Conservation (phyloP, 352 stramenopile genomes). For the Pythium monospermum region DNA sequence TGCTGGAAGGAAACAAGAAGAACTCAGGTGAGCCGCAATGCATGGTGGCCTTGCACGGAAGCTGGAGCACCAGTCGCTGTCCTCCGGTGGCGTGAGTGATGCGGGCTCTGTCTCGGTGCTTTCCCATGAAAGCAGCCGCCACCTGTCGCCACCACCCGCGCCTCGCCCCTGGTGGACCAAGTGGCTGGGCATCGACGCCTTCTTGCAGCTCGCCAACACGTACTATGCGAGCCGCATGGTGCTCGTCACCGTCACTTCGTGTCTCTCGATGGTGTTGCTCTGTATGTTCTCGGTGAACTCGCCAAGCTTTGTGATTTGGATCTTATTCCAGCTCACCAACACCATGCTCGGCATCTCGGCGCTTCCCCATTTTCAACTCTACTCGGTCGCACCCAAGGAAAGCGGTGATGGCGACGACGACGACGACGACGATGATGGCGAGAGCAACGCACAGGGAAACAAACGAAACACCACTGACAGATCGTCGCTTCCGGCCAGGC, state of each 20-base stretch:
- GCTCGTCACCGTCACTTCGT: slow-evolving; percentile 39
- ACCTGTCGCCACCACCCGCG: neutral
- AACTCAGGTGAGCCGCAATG: too few species aligned
- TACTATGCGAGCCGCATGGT: slow-evolving; percentile 64
- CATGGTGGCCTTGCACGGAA: slow-evolving; percentile 14
- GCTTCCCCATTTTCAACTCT: slow-evolving; percentile 43
- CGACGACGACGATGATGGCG: neutral
- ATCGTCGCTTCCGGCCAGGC: neutral
- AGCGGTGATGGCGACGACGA: neutral
- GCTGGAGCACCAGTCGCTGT: slow-evolving; percentile 17
- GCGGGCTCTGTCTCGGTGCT: slow-evolving; percentile 6
- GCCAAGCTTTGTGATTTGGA: slow-evolving; percentile 36
- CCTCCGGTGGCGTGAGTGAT: slow-evolving; percentile 1
- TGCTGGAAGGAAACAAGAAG: too few species aligned
- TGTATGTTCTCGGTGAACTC: slow-evolving; percentile 26
- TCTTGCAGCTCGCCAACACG: slow-evolving; percentile 60
- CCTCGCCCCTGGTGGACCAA: neutral
- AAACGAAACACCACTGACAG: too few species aligned
- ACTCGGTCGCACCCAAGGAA: slow-evolving; percentile 13
- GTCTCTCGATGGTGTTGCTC: slow-evolving; percentile 37
- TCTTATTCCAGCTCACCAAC: slow-evolving; percentile 48
- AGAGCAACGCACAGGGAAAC: neutral
- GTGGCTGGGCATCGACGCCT: slow-evolving; percentile 34
- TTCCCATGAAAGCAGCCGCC: neutral
- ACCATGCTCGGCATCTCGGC: slow-evolving; percentile 48